phyloP scores from a whole-genome alignment of 441 rosid genomes.

The Pelargonium myrrhifolium region DNA sequence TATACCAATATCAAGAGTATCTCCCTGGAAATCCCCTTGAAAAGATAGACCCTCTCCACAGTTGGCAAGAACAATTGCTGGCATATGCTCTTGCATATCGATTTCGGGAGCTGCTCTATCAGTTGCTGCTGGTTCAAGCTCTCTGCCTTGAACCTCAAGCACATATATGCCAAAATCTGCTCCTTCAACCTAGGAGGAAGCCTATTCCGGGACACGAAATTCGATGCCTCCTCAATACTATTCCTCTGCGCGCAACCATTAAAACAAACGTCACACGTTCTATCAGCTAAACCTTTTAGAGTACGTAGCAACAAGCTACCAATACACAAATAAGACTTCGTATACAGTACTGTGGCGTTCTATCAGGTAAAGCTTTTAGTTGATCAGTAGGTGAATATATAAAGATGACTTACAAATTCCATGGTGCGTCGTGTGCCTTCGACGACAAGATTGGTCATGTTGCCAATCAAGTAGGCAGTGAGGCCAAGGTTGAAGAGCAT shows the following conservation, averaged over 20 bases:
- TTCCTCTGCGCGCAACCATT: conserved; percentile 49
- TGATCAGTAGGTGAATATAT: too few species aligned
- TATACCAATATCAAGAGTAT: conserved; percentile 43
- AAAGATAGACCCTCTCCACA: conserved; percentile 50
- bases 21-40: conserved; percentile 42
- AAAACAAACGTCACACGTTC: background rate
- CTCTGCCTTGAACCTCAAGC: conserved; percentile 64
- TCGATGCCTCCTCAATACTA: conserved; percentile 53
- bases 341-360: too few species aligned
- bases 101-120: conserved; percentile 63
- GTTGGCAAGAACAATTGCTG: conserved; percentile 58
- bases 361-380: background rate
- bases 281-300: too few species aligned
- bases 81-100: conserved; percentile 58
- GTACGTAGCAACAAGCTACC: too few species aligned
- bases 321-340: too few species aligned
- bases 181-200: conserved; percentile 44
- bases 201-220: conserved; percentile 46
- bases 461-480: conserved; percentile 60
- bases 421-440: conserved; percentile 74
- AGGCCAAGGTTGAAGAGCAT: conserved; percentile 73
- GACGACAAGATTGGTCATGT: conserved; percentile 70
- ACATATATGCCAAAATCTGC: conserved; percentile 67
- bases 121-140: conserved; percentile 57
- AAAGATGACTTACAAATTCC: conserved; percentile 70